A percentile compares a stretch with the other conserved stretches of the same genome.
phyloP scores from a whole-genome alignment of 345 rosid genomes.

The Eucalyptus shirleyi region DNA sequence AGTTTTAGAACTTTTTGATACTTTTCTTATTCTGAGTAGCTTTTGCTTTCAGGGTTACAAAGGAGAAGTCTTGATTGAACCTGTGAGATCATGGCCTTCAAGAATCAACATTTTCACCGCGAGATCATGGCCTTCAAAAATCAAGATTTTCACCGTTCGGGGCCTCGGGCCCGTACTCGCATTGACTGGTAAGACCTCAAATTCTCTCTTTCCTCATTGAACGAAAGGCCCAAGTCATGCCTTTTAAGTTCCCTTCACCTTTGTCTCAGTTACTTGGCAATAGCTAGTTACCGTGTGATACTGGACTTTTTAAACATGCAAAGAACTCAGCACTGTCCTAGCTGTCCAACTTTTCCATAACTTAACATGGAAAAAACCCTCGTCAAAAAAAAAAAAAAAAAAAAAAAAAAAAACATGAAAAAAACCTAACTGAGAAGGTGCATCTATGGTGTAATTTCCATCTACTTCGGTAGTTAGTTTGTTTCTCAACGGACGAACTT shows the following conservation, averaged over 20 bases:
- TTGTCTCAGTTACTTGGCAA: not conserved
- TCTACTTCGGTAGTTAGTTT: not conserved
- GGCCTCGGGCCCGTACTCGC: constrained; percentile 42
- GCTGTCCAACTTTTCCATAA: not conserved
- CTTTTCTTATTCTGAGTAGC: too few relatives aligned
- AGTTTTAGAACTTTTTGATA: too few relatives aligned
- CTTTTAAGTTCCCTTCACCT: not conserved
- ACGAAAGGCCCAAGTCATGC: not conserved
- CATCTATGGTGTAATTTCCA: not conserved
- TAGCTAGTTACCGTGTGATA: not conserved
- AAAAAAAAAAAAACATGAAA: too few relatives aligned
- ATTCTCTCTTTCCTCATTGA: not conserved
- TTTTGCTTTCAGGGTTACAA: too few relatives aligned
- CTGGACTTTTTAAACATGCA: not conserved
- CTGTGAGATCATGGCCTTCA: constrained; percentile 3
- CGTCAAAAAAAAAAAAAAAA: too few relatives aligned
- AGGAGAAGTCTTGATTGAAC: not conserved
- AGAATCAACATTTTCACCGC: constrained; percentile 37
- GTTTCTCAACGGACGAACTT: not conserved
- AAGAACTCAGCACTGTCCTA: not conserved
- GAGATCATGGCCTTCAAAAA: constrained; percentile 28
- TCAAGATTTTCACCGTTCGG: constrained; percentile 45
- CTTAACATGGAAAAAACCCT: not conserved
- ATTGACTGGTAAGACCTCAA: constrained; percentile 44
- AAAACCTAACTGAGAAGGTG: not conserved